These are phyloP conservation scores for Raffaelea arxii DNA, from an alignment of 2,329 filamentous ascomycete genomes.

Conservation along the genomic window DNA sequence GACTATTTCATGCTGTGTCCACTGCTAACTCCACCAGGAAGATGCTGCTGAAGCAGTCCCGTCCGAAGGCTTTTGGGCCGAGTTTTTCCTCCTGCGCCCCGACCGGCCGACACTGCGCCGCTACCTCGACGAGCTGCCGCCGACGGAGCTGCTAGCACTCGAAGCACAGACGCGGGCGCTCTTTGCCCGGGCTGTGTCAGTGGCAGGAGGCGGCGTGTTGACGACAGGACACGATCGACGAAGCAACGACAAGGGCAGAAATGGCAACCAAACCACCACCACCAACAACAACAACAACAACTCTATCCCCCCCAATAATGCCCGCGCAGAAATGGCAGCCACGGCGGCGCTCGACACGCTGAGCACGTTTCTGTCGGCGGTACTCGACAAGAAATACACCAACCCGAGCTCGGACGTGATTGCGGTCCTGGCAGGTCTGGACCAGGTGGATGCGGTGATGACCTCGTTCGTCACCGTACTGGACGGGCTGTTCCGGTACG, in stretches of 20 bases:
- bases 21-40: not conserved
- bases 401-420: slow-evolving; percentile 96
- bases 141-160: slow-evolving; percentile 65
- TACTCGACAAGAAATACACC: slow-evolving; percentile 82
- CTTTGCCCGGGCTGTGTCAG: slow-evolving; percentile 60
- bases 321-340: slow-evolving; percentile 1
- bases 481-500: slow-evolving; percentile 73
- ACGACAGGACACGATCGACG: too few species aligned
- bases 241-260: not conserved
- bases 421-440: slow-evolving; percentile 75
- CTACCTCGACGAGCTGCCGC: slow-evolving; percentile 59
- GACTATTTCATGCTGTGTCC: not conserved
- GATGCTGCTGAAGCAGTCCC: slow-evolving; percentile 52
- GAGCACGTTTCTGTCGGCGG: slow-evolving; percentile 72
- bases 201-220: slow-evolving; percentile 22
- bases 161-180: slow-evolving; percentile 73
- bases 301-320: not conserved
- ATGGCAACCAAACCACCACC: not conserved
- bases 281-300: not conserved
- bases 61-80: slow-evolving; percentile 87
- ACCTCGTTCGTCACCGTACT: slow-evolving; percentile 78
- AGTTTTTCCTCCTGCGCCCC: slow-evolving; percentile 85
- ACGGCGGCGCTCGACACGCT: slow-evolving; percentile 53
- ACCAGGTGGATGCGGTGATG: slow-evolving; percentile 79
- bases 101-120: slow-evolving; percentile 59